Conservation (phyloP, 352 stramenopile genomes). For the Halophytophthora batemanensis region DNA sequence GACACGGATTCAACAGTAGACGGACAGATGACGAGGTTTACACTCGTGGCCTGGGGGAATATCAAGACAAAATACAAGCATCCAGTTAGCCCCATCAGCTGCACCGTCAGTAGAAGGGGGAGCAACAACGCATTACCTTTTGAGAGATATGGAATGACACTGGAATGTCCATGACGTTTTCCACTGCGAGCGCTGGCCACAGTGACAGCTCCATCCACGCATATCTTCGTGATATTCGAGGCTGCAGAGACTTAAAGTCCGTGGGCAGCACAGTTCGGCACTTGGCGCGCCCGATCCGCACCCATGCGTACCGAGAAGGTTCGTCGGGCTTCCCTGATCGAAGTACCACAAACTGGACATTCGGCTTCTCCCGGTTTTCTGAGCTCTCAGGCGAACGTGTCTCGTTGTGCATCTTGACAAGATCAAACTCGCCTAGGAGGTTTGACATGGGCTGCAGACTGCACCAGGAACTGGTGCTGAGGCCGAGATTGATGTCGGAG, state of each 20-base stretch:
- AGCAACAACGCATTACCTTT: conserved; percentile 31
- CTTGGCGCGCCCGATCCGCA: conserved; percentile 27
- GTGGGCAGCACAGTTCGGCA: conserved; percentile 43
- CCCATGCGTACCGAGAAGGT: conserved; percentile 31
- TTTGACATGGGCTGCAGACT: conserved; percentile 12
- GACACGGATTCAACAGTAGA: conserved; percentile 24
- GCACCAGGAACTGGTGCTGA: conserved; percentile 30
- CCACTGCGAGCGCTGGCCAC: conserved; percentile 37
- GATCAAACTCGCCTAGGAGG: conserved; percentile 45
- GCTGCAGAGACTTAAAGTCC: conserved; percentile 40
- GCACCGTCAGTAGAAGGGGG: background rate
- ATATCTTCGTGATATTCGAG: conserved; percentile 38
- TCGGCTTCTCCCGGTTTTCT: conserved; percentile 7
- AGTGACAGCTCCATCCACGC: conserved; percentile 53
- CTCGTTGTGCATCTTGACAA: conserved; percentile 36
- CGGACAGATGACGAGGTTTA: conserved; percentile 20
- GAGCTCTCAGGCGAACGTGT: background rate
- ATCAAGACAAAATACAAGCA: conserved; percentile 3
- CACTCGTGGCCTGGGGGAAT: conserved; percentile 6
- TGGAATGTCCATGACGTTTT: conserved; percentile 33
- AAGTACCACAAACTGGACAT: conserved; percentile 27
- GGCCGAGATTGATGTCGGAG: conserved; percentile 23
- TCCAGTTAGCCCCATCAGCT: conserved; percentile 7
- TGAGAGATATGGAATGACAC: conserved; percentile 35
- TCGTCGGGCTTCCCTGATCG: conserved; percentile 8